Conservation (phyloP, 768 basidiomycete genomes). For the Floccularia luteovirens region DNA sequence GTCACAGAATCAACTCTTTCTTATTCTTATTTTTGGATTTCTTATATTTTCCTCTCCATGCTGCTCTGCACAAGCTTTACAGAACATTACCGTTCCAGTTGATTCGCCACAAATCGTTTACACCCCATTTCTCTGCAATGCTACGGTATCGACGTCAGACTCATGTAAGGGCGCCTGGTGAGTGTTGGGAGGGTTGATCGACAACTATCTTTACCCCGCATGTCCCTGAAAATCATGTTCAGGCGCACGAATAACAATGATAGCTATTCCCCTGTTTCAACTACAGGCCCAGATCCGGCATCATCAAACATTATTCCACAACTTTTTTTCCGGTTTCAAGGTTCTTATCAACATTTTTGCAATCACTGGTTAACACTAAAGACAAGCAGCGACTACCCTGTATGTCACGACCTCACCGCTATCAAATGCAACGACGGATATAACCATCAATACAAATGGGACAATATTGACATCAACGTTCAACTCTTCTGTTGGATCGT, state of each 20-base stretch:
- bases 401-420: slow-evolving; percentile 31
- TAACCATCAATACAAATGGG: slow-evolving; percentile 37
- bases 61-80: slow-evolving; percentile 9
- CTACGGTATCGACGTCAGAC: slow-evolving; percentile 11
- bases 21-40: not conserved
- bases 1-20: too few relatives aligned
- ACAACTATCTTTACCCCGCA: not conserved
- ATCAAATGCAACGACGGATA: slow-evolving; percentile 46
- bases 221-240: slow-evolving; percentile 18
- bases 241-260: slow-evolving; percentile 9
- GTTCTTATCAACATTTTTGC: slow-evolving; percentile 18
- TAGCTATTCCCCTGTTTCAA: slow-evolving; percentile 25
- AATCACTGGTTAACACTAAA: not conserved
- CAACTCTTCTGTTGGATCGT: slow-evolving; percentile 31
- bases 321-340: slow-evolving; percentile 49
- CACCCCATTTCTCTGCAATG: slow-evolving; percentile 39
- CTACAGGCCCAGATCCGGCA: slow-evolving; percentile 33
- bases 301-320: slow-evolving; percentile 42
- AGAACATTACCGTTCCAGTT: slow-evolving; percentile 30
- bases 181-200: slow-evolving; percentile 7
- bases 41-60: not conserved
- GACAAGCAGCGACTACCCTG: slow-evolving; percentile 29
- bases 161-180: slow-evolving; percentile 40
- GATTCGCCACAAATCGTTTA: slow-evolving; percentile 33
- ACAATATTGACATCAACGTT: slow-evolving; percentile 23